Percentiles rank a stretch among this genome's conserved stretches.
Conservation (phyloP, 192 early-diverging fungal species). For the Coemansia sp. region DNA sequence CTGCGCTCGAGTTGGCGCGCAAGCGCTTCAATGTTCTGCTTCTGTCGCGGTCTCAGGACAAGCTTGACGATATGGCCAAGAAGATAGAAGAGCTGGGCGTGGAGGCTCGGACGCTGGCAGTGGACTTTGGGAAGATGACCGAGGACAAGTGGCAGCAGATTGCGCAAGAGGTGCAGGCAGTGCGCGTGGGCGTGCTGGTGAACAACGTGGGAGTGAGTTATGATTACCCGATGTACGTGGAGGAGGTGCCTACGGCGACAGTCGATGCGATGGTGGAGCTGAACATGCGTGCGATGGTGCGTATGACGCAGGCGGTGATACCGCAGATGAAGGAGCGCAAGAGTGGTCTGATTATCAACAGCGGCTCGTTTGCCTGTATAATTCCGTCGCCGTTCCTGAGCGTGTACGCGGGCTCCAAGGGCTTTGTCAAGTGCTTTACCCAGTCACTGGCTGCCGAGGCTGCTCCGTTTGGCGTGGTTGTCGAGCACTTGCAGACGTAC, state of each 20-base stretch:
- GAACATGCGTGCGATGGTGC: slow-evolving; percentile 82
- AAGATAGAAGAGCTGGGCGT: slow-evolving; percentile 64
- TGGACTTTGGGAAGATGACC: slow-evolving; percentile 71
- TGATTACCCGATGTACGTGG: slow-evolving; percentile 84
- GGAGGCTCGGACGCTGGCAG: slow-evolving; percentile 64
- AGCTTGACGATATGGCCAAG: slow-evolving; percentile 71
- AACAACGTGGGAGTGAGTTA: slow-evolving; percentile 97
- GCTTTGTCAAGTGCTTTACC: slow-evolving; percentile 88
- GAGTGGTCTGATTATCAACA: slow-evolving; percentile 86
- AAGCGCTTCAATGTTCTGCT: slow-evolving; percentile 82
- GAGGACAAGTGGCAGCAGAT: slow-evolving; percentile 70
- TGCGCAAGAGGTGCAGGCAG: slow-evolving; percentile 51
- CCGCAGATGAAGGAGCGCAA: slow-evolving; percentile 78
- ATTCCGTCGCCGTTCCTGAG: slow-evolving; percentile 82
- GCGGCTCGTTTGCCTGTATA: slow-evolving; percentile 86
- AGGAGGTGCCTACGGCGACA: slow-evolving; percentile 66
- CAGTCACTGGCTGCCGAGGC: slow-evolving; percentile 85
- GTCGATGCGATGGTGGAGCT: slow-evolving; percentile 79
- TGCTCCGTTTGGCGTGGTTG: slow-evolving; percentile 65
- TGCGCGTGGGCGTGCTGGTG: slow-evolving; percentile 63
- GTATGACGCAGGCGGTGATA: slow-evolving; percentile 75
- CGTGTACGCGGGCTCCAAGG: slow-evolving; percentile 91
- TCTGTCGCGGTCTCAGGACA: slow-evolving; percentile 77
- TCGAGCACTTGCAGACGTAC: slow-evolving; percentile 93
- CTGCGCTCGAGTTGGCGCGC: slow-evolving; percentile 85